Percentiles rank a stretch among this genome's conserved stretches.
Evolutionary conservation across 768 basidiomycete species (phyloP).

Genomic region (Suillus subaureus): DNA sequence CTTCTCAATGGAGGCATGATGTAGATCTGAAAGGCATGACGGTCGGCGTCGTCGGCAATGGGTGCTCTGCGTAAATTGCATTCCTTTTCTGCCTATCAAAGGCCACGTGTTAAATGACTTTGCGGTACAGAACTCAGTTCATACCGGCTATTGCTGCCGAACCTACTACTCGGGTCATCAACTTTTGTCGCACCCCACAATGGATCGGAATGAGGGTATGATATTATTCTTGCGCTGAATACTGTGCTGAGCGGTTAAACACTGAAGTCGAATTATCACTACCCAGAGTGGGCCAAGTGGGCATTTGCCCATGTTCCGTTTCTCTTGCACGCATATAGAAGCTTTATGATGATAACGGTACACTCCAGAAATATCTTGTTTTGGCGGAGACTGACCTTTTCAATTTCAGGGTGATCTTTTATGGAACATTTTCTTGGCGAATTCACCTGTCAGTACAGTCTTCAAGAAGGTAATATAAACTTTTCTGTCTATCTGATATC

Average conservation of each 20-base stretch:
- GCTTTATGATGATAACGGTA: conserved; percentile 49
- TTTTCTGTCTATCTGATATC: not conserved
- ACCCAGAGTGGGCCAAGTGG: conserved; percentile 50
- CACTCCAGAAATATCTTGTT: conserved; percentile 12
- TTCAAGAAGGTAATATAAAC: conserved; percentile 34
- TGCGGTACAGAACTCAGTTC: conserved; percentile 56
- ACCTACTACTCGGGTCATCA: conserved; percentile 50
- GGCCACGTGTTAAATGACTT: conserved; percentile 14
- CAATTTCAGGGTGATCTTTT: conserved; percentile 15
- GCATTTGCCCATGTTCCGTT: conserved; percentile 52
- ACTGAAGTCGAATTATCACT: conserved; percentile 42
- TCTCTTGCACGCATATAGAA: conserved; percentile 49
- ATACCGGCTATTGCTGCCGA: conserved; percentile 55
- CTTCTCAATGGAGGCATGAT: conserved; percentile 57
- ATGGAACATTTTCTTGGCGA: conserved; percentile 43
- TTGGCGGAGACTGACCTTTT: not conserved
- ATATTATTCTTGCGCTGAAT: not conserved
- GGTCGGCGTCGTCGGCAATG: conserved; percentile 66
- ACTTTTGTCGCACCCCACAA: conserved; percentile 62
- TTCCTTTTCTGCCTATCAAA: conserved; percentile 14
- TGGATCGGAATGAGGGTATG: conserved; percentile 56
- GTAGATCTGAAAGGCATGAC: conserved; percentile 52
- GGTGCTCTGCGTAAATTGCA: conserved; percentile 53
- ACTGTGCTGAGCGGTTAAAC: not conserved
- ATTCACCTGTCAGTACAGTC: conserved; percentile 32